Evolutionary conservation across 257 asterid species (phyloP), one percentile per base, ranked within the genome.

Genomic region (Gentiana dahurica): DNA sequence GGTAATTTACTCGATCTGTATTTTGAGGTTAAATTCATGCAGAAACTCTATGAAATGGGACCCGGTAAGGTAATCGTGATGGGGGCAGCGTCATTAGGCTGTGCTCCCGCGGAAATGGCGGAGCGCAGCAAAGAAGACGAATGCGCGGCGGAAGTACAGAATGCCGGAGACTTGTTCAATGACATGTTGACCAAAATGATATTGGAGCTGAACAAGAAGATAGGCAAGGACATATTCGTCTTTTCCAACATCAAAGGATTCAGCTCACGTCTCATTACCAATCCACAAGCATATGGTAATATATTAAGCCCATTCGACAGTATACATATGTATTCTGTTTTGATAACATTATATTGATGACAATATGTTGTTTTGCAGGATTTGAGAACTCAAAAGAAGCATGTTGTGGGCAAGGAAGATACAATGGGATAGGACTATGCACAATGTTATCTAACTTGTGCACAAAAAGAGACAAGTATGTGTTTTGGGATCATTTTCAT

Each of bases 31-130:
- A 8, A 8, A 41, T 41, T 15, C 13, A 37, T 38, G 62, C 69
- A 89, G 95, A 76, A 67, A 15, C 47, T 89, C 35, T 53, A 84
- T 62, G 65, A 53, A 1, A 73, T 82, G 0, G 96, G 97, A 12
- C 74, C 88, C 7, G 82, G 81, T 1, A 62, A 85, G 45, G 73
- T 89, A 15, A 12, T 89, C 1, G 97, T 89, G 69, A 89, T 95
- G 0, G 97, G 97, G 2, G 77, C 87, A 1, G 97, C 96, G 0
- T 96, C 96, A n/a, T 8, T 89, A 34, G 97, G 97, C n/a, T 89
- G 97, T 51, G 95, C 80, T 53, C 97, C 97, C 0, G 92, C 95
- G 0, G 96, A 87, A 54, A 34, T 87, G 55, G 97, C 96, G 0
- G 58, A 24, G 13, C 86, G 63, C 32, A 79, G 95, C 9, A 37